phyloP scores from a whole-genome alignment of 2,329 filamentous ascomycete species.

The Rutstroemia sydowiana region DNA sequence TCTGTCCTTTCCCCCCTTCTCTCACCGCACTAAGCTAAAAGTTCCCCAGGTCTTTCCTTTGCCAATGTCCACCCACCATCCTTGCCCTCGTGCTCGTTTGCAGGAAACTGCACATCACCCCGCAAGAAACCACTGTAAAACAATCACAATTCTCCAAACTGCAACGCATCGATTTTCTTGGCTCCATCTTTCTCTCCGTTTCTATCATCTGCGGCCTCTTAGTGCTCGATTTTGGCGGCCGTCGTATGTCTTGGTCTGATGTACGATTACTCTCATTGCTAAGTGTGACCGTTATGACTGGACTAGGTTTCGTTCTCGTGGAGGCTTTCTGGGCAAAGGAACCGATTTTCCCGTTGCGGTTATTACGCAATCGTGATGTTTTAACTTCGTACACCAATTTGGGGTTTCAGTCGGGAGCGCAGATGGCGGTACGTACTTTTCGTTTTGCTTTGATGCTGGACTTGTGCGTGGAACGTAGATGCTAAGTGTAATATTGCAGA shows the following conservation, averaged over 20 bases:
- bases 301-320: constrained; percentile 21
- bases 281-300: constrained; percentile 25
- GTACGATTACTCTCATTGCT: constrained; percentile 30
- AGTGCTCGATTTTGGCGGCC: constrained; percentile 43
- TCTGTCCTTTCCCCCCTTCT: too few relatives aligned
- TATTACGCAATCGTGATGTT: constrained; percentile 46
- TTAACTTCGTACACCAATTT: constrained; percentile 46
- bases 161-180: constrained; percentile 63
- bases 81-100: constrained; percentile 58
- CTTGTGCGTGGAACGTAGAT: too few relatives aligned
- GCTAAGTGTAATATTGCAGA: constrained; percentile 24
- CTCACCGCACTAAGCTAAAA: too few relatives aligned
- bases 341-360: constrained; percentile 50
- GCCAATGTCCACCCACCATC: constrained; percentile 61
- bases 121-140: constrained; percentile 26
- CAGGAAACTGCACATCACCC: constrained; percentile 46
- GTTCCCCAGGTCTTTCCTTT: constrained; percentile 54
- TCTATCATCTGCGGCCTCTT: constrained; percentile 32
- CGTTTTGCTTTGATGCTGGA: constrained; percentile 9
- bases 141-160: constrained; percentile 54
- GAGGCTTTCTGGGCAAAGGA: constrained; percentile 41
- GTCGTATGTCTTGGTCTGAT: constrained; percentile 33
- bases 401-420: constrained; percentile 47
- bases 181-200: constrained; percentile 45
- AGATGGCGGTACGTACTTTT: constrained; percentile 41